Base-by-base conservation (phyloP, 768 basidiomycete species). In the Cubamyces lactineus region DNA sequence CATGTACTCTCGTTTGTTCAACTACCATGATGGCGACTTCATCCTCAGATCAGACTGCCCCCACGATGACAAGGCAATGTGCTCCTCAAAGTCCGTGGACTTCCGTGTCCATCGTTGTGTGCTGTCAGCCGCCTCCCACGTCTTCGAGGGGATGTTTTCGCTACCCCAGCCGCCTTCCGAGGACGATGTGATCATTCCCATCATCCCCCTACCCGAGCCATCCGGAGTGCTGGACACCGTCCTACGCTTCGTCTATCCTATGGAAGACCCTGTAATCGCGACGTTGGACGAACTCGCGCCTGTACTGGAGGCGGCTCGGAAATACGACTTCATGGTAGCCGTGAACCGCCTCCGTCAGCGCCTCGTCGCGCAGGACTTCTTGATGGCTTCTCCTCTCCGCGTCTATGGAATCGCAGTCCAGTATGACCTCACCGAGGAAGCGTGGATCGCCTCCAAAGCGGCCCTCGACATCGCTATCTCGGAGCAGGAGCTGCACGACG, bases 371-470 rank as follows among this genome's bases (percentile, higher is more conserved):
- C 77, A 81, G 7, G 70, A 69, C 12, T 87, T 86, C 70, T 70
- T 86, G 17, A 64, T 73, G 39, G 66, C 74, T 15, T 77, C 76
- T 13, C 85, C 90, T 9, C 77, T 79, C 15, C 84, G 86, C 15
- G 86, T 90, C 1, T 92, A 87, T 66, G 87, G 88, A 26, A 84
- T 90, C 43, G 88, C 90, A 1, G 84, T 82, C 60, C 84, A 85
- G 4, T 86, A 82, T 59, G 85, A 86, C 21, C 73, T 91, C 16
- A 82, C 86, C 47, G 81, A 84, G 30, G 89, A 89, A 69, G 84
- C 86, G 12, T 78, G 78, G 59, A 68, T 83, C 48, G 87, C 89
- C 5, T 88, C 89, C 17, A 76, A 73, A 9, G 74, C 83, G 68
- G 88, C 88, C 0, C 82, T 90, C 13, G 67, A 70, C 51, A 71